These are phyloP conservation scores for Hypoxylon sp. DNA, from an alignment of 2,329 filamentous ascomycete species.

Conservation along the genomic window DNA sequence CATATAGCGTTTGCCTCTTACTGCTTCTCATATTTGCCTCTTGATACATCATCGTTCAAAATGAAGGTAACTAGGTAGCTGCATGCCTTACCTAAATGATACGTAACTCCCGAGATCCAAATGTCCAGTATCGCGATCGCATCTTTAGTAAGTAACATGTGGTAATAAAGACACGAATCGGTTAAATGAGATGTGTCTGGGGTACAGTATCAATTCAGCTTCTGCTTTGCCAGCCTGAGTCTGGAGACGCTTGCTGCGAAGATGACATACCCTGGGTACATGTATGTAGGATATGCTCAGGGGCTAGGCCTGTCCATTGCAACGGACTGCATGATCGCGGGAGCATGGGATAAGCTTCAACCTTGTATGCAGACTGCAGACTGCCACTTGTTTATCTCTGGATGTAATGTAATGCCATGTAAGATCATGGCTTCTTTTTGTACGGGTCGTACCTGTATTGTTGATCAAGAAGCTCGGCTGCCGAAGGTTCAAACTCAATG, in stretches of 20 bases:
- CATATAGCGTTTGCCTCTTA: not conserved
- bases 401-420: not conserved
- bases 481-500: constrained; percentile 2
- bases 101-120: not conserved
- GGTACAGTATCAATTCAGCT: too few species aligned
- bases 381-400: not conserved
- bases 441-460: constrained; percentile 2
- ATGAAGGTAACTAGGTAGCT: not conserved
- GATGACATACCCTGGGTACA: not conserved
- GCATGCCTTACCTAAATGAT: not conserved
- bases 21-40: not conserved
- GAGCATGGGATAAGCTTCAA: not conserved
- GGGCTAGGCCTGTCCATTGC: not conserved
- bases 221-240: not conserved
- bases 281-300: not conserved
- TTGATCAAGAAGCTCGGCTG: not conserved
- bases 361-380: not conserved
- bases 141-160: not conserved
- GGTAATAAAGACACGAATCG: not conserved
- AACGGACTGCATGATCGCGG: not conserved
- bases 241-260: not conserved
- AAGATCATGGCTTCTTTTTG: not conserved
- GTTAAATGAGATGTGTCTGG: not conserved
- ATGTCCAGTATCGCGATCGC: not conserved
- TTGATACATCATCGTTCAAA: too few species aligned